Base-by-base conservation (phyloP, 345 rosid species). In the Laguncularia racemosa region DNA sequence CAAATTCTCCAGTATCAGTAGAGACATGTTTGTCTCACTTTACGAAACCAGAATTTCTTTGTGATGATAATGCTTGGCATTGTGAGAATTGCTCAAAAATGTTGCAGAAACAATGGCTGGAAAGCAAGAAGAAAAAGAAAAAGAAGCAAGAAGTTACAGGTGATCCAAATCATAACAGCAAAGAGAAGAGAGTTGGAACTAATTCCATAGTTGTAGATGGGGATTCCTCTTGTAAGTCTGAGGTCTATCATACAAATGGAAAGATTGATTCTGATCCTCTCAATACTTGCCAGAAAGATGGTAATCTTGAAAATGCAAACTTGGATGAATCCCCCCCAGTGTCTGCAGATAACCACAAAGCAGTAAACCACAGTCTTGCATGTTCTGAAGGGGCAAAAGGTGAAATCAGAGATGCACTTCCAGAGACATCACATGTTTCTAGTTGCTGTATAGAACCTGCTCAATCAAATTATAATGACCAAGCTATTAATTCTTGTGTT, bases 51-150 rank as follows among this genome's bases (percentile, higher is more conserved):
- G 99, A 95, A 72, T 76, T 88, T 67, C 87, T 95, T 60, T 78
- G 82, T 15, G 72, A 84, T 63, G 96, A 90, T 74, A 88, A 95
- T 75, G 97, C 97, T 71, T 95, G 99, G 97, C 72, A 87, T 50
- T 95, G 97, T 70, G 95, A 90, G 69, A 83, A 85, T 59, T 95
- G 99, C 73, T 81, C 86, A 11, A 84, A 70, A 69, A 67, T 52
- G 61, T 63, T 82, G 59, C 81, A 43, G 53, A 64, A 54, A 59
- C 82, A 73, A 64, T 71, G 20, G 50, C 67, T 72, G 62, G 76
- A 69, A 58, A 66, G 78, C 63, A 82, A 71, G 69, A 60, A 57
- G 69, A 79, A 49, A 51, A 50, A 52, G n/a, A 56, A 65, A 74
- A 69, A 61, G 52, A 61, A 70, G 16, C 40, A 33, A 10, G 73